phyloP scores from a whole-genome alignment of 2,329 filamentous ascomycete genomes.

The Podosphaera xanthii region DNA sequence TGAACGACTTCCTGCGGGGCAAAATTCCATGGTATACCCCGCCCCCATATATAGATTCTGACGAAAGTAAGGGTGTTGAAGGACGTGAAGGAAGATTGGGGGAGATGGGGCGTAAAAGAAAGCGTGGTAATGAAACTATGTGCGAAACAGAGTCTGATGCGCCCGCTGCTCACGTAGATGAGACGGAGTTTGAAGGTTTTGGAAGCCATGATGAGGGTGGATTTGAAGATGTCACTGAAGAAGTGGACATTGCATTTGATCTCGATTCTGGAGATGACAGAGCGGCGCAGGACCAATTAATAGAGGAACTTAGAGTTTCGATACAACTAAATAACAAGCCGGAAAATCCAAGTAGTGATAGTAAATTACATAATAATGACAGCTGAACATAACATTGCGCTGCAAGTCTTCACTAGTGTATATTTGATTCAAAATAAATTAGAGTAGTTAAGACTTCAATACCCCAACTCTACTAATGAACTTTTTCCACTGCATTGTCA shows the following conservation, averaged over 20 bases:
- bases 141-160: slow-evolving; percentile 9
- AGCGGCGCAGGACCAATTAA: slow-evolving; percentile 14
- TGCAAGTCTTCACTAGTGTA: too few relatives aligned
- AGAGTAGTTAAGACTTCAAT: too few relatives aligned
- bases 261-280: slow-evolving; percentile 17
- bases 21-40: slow-evolving; percentile 94
- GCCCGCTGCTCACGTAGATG: slow-evolving; percentile 15
- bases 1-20: slow-evolving; percentile 88
- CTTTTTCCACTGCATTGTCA: too few relatives aligned
- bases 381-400: too few relatives aligned
- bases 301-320: slow-evolving; percentile 11
- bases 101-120: slow-evolving; percentile 70
- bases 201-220: slow-evolving; percentile 19
- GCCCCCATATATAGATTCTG: slow-evolving; percentile 35
- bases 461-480: too few relatives aligned
- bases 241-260: slow-evolving; percentile 15
- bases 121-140: slow-evolving; percentile 28
- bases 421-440: too few relatives aligned
- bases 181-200: slow-evolving; percentile 26
- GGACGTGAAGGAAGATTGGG: slow-evolving; percentile 59
- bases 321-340: too few relatives aligned
- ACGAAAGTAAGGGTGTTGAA: slow-evolving; percentile 27
- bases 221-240: slow-evolving; percentile 11
- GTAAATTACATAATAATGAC: too few relatives aligned
- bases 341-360: too few relatives aligned